Base-by-base conservation (phyloP, 1,139 yeast species). In the Yamadazyma diospyri region DNA sequence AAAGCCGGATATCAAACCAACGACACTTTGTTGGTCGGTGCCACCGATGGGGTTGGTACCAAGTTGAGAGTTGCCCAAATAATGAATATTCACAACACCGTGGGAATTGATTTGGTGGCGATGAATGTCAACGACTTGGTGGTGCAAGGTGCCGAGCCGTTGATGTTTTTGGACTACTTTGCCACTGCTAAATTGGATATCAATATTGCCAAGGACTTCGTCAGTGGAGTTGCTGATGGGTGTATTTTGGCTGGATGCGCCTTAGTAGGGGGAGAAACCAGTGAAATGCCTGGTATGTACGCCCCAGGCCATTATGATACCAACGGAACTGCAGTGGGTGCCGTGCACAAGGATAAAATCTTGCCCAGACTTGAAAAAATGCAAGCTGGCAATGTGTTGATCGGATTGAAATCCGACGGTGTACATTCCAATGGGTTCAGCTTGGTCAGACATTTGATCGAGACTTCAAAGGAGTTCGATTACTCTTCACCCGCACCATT, bases 281-380 rank as follows among this genome's bases (percentile, higher is more conserved):
- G 95, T 37, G 99, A 94, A 70, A 94, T 94, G 99, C 99, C 99
- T 25, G 98, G 98, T 46, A 87, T 94, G 83, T 94, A 94, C 55
- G 84, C 81, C 38, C 88, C 80, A 38, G 94, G 94, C 28, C 98
- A 94, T 60, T 94, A 94, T 57, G 99, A 94, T 61, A 89, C 96
- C 39, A 92, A 92, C 53, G 98, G 99, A 61, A 92, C 98, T 26
- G 94, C 97, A 33, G 89, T 94, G 33, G 99, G 99, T 51, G 98
- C 98, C n/a, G 97, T 94, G n/a, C 67, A 74, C 47, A 85, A 83
- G 52, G 63, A 69, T 42, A 73, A 76, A 45, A 76, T 92, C 35
- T 69, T 94, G 48, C 98, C 99, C 26, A 73, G 72, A 43, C 55
- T 71, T 16, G 62, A 72, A 17, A 69, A 64, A 34, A 86, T 94